Percentiles rank a stretch among this genome's conserved stretches.
Conservation (phyloP, 2,329 filamentous ascomycete species). For the Fulvia fulva region DNA sequence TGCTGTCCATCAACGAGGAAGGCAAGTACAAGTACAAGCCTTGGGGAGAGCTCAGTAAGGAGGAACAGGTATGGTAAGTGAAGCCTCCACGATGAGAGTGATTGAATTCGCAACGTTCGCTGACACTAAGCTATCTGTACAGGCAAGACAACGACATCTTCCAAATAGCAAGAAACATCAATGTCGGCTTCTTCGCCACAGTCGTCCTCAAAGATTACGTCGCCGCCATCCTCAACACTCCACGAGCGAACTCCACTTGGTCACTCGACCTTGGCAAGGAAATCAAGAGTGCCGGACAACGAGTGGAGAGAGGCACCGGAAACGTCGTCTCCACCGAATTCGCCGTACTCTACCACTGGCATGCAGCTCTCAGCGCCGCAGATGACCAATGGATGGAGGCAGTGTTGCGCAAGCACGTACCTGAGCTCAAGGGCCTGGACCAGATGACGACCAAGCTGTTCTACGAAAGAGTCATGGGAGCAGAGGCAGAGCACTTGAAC, state of each 20-base stretch:
- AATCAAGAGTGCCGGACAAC: conserved; percentile 40
- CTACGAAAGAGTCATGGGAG: conserved; percentile 39
- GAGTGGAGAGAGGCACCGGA: conserved; percentile 42
- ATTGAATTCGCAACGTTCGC: not conserved
- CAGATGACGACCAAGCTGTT: conserved; percentile 43
- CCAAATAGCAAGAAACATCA: conserved; percentile 45
- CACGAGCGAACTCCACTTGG: conserved; percentile 45
- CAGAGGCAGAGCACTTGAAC: conserved; percentile 37
- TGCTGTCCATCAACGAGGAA: conserved; percentile 43
- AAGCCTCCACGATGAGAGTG: not conserved
- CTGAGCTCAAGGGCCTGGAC: conserved; percentile 42
- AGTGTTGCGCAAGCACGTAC: conserved; percentile 33
- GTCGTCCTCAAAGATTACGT: conserved; percentile 47
- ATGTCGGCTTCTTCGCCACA: conserved; percentile 46
- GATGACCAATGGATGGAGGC: conserved; percentile 47
- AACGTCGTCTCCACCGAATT: conserved; percentile 48
- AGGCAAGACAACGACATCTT: conserved; percentile 50
- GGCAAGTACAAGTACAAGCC: conserved; percentile 44
- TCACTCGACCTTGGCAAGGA: conserved; percentile 44
- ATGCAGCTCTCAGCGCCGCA: conserved; percentile 43
- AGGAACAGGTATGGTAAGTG: conserved; percentile 38
- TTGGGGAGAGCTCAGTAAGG: conserved; percentile 38
- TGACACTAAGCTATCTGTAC: conserved; percentile 7
- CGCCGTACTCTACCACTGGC: conserved; percentile 48
- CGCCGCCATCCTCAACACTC: conserved; percentile 45